These are phyloP conservation scores for Porpolomopsis calyptriformis DNA, from an alignment of 768 basidiomycete species.

Conservation along the genomic window DNA sequence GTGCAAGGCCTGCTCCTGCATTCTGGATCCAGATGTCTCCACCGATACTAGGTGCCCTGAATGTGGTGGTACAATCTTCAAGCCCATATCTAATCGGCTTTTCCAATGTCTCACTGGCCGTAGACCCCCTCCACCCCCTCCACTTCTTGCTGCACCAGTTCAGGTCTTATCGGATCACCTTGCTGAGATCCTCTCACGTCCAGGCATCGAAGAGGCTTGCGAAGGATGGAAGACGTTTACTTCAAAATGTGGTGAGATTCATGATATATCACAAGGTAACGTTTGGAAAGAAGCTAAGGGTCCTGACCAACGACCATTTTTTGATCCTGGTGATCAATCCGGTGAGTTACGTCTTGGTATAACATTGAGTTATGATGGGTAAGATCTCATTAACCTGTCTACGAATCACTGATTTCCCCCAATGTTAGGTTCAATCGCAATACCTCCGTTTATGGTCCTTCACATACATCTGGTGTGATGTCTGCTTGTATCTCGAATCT, in stretches of 20 bases:
- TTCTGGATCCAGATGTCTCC: background rate
- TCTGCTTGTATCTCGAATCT: slow-evolving; percentile 15
- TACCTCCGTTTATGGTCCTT: slow-evolving; percentile 12
- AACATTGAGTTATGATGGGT: slow-evolving; percentile 14
- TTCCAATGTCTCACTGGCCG: background rate
- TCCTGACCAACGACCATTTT: slow-evolving; percentile 10
- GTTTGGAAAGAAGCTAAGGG: slow-evolving; percentile 12
- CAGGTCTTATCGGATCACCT: slow-evolving; percentile 10
- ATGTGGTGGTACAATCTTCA: slow-evolving; percentile 3
- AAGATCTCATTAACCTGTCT: background rate
- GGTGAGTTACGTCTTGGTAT: slow-evolving; percentile 13
- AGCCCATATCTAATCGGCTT: background rate
- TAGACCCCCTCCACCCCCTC: slow-evolving; percentile 2
- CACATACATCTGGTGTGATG: slow-evolving; percentile 15
- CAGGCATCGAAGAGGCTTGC: slow-evolving; percentile 6
- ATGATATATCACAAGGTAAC: slow-evolving; percentile 10
- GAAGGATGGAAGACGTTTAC: slow-evolving; percentile 9
- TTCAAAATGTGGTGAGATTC: background rate
- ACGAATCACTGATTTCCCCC: background rate
- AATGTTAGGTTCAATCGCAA: slow-evolving; percentile 10
- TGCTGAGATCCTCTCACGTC: slow-evolving; percentile 7
- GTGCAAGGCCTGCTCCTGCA: background rate
- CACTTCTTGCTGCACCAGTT: slow-evolving; percentile 10
- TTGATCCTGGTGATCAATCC: slow-evolving; percentile 3
- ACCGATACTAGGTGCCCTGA: slow-evolving; percentile 1